These are phyloP conservation scores for Moricandia moricandioides DNA, from an alignment of 345 rosid species.

Conservation along the genomic window DNA sequence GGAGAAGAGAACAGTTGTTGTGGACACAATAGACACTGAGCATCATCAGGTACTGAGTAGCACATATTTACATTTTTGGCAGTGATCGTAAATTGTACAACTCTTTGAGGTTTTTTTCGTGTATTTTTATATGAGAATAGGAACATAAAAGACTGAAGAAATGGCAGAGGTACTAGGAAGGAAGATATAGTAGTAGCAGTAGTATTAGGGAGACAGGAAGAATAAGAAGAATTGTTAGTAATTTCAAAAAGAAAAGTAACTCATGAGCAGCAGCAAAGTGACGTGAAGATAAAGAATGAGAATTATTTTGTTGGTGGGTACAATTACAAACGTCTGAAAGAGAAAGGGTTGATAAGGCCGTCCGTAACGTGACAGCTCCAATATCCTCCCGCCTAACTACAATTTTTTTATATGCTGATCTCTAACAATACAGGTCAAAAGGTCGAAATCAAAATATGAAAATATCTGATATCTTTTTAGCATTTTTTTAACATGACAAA, in stretches of 20 bases:
- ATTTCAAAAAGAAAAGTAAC: slow-evolving; percentile 10
- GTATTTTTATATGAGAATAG: slow-evolving; percentile 3
- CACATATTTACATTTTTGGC: background rate
- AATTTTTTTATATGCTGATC: slow-evolving; percentile 15
- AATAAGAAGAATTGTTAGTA: slow-evolving; percentile 14
- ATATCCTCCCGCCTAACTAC: slow-evolving; percentile 28
- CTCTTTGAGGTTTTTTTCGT: background rate
- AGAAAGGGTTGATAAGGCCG: slow-evolving; percentile 35
- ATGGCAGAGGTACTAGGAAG: slow-evolving; percentile 11
- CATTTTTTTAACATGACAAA: no score
- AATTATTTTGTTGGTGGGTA: slow-evolving; percentile 26
- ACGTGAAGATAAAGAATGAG: slow-evolving; percentile 16
- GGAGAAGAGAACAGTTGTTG: slow-evolving; percentile 53
- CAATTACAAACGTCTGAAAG: slow-evolving; percentile 38
- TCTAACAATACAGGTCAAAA: slow-evolving; percentile 33
- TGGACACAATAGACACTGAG: slow-evolving; percentile 43
- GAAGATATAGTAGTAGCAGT: slow-evolving; percentile 26
- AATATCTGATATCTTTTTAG: no score
- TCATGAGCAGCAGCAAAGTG: slow-evolving; percentile 6
- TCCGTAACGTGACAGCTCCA: slow-evolving; percentile 40
- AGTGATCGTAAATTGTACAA: background rate
- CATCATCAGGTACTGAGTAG: slow-evolving; percentile 57
- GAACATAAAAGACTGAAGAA: slow-evolving; percentile 23
- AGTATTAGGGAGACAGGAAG: slow-evolving; percentile 15
- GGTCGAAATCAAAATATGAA: no score